Evolutionary conservation across 2,329 filamentous ascomycete genomes (phyloP).

Genomic region (Fusarium sterilihyphosum): DNA sequence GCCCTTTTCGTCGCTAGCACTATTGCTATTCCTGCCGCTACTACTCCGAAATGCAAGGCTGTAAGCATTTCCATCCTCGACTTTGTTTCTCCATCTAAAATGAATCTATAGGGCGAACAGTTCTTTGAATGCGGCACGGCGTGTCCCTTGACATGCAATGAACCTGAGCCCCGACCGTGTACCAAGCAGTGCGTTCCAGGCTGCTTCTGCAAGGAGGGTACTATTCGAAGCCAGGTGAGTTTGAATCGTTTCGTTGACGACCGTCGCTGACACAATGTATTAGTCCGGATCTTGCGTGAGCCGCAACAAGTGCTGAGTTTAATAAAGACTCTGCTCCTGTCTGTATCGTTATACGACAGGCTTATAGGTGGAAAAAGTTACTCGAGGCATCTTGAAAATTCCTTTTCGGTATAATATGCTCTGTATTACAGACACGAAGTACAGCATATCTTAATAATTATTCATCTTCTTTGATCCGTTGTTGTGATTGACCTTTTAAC

Average conservation of each 20-base stretch:
- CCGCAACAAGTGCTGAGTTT: background rate
- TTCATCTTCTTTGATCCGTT: fast-evolving
- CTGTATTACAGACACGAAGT: background rate
- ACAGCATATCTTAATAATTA: no score
- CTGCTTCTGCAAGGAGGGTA: background rate
- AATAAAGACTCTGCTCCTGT: background rate
- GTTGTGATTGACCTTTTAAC: background rate
- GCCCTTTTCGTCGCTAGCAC: background rate
- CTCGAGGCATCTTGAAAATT: background rate
- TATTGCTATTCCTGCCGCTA: background rate
- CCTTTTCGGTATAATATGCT: background rate
- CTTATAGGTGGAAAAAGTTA: no score
- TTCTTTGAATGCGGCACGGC: background rate
- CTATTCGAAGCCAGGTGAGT: background rate
- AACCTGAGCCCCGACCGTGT: background rate
- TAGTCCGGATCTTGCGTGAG: background rate
- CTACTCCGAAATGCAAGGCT: background rate
- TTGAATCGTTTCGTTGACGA: fast-evolving
- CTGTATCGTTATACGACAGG: fast-evolving
- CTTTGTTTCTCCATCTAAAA: background rate
- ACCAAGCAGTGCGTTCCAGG: background rate
- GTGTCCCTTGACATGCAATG: background rate
- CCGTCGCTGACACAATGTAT: fast-evolving
- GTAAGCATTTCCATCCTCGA: background rate
- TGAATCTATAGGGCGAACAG: fast-evolving